Evolutionary conservation across 306 rosid genomes (phyloP).

Genomic region (Quercus aquifolioides): DNA sequence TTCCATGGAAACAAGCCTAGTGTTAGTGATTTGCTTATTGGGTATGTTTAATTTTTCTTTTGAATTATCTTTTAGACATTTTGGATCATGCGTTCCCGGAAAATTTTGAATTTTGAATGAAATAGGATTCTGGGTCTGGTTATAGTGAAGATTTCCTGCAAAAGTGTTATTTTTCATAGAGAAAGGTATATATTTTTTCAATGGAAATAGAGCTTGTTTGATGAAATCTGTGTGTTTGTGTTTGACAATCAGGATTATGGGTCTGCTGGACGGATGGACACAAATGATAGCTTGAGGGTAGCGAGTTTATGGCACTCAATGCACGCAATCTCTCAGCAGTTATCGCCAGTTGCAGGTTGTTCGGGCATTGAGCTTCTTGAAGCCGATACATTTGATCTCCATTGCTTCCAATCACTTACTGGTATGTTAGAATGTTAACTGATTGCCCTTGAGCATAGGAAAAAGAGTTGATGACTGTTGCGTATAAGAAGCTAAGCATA

Average conservation of each 20-base stretch:
- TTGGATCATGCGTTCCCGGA: neutral
- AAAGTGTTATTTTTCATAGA: neutral
- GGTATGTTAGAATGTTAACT: slow-evolving; percentile 28
- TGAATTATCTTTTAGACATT: neutral
- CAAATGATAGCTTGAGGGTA: slow-evolving; percentile 89
- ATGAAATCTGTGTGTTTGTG: neutral
- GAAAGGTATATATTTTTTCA: neutral
- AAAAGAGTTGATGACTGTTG: neutral
- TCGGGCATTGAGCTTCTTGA: slow-evolving; percentile 85
- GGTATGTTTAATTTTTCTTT: neutral
- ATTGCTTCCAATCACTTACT: slow-evolving; percentile 87
- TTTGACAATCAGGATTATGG: slow-evolving; percentile 62
- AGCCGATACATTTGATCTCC: slow-evolving; percentile 92
- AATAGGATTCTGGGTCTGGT: neutral
- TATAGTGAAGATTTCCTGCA: too few relatives aligned
- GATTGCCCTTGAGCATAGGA: neutral
- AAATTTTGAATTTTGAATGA: too few relatives aligned
- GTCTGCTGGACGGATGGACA: slow-evolving; percentile 85
- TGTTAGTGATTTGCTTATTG: neutral
- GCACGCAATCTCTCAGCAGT: slow-evolving; percentile 96
- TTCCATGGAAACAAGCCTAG: neutral
- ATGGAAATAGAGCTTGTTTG: neutral
- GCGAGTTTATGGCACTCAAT: slow-evolving; percentile 97
- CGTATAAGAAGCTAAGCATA: neutral
- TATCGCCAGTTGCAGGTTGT: slow-evolving; percentile 76